Percentiles rank a stretch among this genome's conserved stretches.
Evolutionary conservation across 2,329 filamentous ascomycete species (phyloP).

Genomic region (Phyllosticta citriasiana): DNA sequence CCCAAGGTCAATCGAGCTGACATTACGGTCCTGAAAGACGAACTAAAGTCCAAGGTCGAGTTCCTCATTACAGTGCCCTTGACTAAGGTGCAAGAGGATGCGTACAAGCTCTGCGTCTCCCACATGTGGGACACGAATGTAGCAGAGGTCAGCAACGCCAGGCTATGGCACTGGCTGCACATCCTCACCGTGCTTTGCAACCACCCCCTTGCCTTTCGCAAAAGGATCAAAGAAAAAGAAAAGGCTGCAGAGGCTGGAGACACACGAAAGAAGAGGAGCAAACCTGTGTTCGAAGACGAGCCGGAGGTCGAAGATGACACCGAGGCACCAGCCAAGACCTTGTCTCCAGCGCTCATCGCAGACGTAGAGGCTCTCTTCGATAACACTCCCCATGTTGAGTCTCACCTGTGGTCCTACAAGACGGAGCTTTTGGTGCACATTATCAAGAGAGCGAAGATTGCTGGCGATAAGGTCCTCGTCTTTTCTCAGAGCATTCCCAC

Average conservation of each 20-base stretch:
- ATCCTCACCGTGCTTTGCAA: constrained; percentile 47
- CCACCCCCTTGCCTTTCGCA: constrained; percentile 43
- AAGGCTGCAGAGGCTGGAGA: not conserved
- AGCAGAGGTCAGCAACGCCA: constrained; percentile 29
- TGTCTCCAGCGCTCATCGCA: not conserved
- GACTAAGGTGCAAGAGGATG: constrained; percentile 51
- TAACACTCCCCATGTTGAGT: constrained; percentile 24
- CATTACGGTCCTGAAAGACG: constrained; percentile 54
- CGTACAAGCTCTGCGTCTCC: constrained; percentile 50
- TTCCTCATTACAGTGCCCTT: constrained; percentile 70
- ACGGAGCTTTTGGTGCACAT: constrained; percentile 58
- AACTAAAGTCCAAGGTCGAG: constrained; percentile 66
- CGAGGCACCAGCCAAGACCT: not conserved
- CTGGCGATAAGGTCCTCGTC: constrained; percentile 65
- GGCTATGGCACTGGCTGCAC: constrained; percentile 46
- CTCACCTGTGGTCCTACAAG: constrained; percentile 55
- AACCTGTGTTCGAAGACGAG: not conserved
- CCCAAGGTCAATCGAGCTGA: constrained; percentile 72
- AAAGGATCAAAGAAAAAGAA: constrained; percentile 1
- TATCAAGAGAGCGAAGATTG: constrained; percentile 50
- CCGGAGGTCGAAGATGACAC: not conserved
- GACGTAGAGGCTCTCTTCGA: not conserved
- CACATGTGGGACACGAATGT: constrained; percentile 27
- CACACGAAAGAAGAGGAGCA: not conserved
- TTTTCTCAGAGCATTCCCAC: constrained; percentile 67